Conservation (phyloP, 768 basidiomycete genomes). For the Rhodotorula sphaerocarpa region DNA sequence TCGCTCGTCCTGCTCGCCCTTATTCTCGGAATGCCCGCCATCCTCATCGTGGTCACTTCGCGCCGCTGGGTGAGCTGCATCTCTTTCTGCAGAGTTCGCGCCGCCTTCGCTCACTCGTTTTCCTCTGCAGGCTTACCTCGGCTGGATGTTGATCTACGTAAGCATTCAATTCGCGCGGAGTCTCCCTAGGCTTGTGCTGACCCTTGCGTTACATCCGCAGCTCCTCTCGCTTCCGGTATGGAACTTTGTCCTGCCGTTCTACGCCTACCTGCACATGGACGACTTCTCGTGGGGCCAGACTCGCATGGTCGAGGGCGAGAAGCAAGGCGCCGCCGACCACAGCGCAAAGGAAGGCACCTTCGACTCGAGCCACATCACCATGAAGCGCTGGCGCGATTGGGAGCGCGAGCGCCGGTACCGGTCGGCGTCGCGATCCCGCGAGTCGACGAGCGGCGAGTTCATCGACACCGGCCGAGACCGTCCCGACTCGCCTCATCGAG, state of each 20-base stretch:
- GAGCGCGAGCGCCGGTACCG: slow-evolving; percentile 76
- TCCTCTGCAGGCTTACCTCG: slow-evolving; percentile 57
- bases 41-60: slow-evolving; percentile 91
- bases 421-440: slow-evolving; percentile 51
- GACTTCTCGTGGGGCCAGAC: slow-evolving; percentile 96
- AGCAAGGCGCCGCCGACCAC: slow-evolving; percentile 53
- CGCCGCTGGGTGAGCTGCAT: slow-evolving; percentile 50
- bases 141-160: slow-evolving; percentile 69
- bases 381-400: slow-evolving; percentile 99
- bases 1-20: slow-evolving; percentile 86
- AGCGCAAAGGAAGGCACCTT: slow-evolving; percentile 97
- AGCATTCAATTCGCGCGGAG: slow-evolving; percentile 62
- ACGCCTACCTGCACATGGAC: slow-evolving; percentile 90
- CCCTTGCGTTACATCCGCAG: slow-evolving; percentile 42
- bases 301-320: slow-evolving; percentile 66
- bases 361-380: slow-evolving; percentile 89
- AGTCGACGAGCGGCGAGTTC: slow-evolving; percentile 58
- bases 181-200: too few species aligned
- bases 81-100: background rate
- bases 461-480: slow-evolving; percentile 46
- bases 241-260: slow-evolving; percentile 92
- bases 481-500: slow-evolving; percentile 49
- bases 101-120: background rate
- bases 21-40: slow-evolving; percentile 89
- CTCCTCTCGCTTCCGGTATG: slow-evolving; percentile 86